These are phyloP conservation scores for Arthrobotrys iridis DNA, from an alignment of 2,329 filamentous ascomycete species.

Conservation along the genomic window DNA sequence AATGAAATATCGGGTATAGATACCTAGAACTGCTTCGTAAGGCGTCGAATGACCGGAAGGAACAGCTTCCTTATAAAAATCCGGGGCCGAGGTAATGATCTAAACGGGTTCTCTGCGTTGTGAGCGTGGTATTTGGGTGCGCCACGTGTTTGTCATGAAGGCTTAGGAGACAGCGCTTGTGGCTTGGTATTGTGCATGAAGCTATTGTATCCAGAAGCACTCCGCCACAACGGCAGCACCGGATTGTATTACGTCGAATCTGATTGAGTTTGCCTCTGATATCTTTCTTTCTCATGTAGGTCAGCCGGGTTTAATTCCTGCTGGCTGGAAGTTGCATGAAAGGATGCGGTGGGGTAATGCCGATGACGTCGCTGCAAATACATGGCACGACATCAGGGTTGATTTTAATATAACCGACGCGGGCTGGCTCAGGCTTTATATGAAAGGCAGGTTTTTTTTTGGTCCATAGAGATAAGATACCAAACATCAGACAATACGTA, in stretches of 20 bases:
- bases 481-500: not conserved
- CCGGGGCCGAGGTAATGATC: not conserved
- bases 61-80: not conserved
- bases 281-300: conserved; percentile 13
- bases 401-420: conserved; percentile 1
- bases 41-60: not conserved
- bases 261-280: conserved; percentile 16
- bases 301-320: conserved; percentile 42
- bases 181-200: too few species aligned
- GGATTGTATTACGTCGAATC: conserved; percentile 8
- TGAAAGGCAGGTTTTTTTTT: not conserved
- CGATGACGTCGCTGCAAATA: conserved; percentile 18
- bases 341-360: conserved; percentile 7
- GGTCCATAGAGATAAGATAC: not conserved
- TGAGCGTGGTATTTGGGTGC: not conserved
- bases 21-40: not conserved
- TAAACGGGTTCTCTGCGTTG: not conserved
- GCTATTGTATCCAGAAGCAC: not conserved
- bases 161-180: too few species aligned
- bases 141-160: not conserved
- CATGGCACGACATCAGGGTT: conserved; percentile 3
- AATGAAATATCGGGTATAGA: not conserved
- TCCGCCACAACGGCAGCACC: not conserved
- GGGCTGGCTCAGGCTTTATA: not conserved
- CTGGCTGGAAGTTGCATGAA: conserved; percentile 24